Conservation (phyloP, 176 grass and related monocot genomes). For the Rhynchospora breviuscula region DNA sequence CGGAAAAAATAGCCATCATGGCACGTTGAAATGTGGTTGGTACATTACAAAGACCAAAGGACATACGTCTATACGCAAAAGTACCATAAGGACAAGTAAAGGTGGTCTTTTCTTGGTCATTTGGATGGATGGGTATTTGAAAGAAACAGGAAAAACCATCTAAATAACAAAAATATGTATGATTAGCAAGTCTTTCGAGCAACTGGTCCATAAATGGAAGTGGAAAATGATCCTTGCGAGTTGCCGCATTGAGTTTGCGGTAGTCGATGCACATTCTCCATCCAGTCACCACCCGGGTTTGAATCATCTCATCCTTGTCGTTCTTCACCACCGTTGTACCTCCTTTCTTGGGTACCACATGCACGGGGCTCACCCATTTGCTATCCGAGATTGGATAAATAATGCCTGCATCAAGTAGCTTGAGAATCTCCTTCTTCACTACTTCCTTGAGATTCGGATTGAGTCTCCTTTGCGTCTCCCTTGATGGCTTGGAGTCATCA, state of each 20-base stretch:
- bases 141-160: not conserved
- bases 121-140: not conserved
- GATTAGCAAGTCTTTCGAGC: not conserved
- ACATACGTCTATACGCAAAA: not conserved
- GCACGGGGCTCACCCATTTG: not conserved
- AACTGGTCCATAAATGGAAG: not conserved
- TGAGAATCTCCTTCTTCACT: not conserved
- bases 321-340: not conserved
- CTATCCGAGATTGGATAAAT: not conserved
- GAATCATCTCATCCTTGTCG: not conserved
- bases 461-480: not conserved
- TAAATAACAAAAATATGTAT: not conserved
- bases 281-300: not conserved
- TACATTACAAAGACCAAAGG: not conserved
- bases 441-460: not conserved
- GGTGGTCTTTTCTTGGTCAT: not conserved
- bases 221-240: not conserved
- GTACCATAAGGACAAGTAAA: constrained; percentile 6
- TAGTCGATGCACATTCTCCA: not conserved
- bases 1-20: not conserved
- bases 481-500: not conserved
- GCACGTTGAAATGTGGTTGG: not conserved
- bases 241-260: not conserved
- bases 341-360: constrained; percentile 6
- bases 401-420: not conserved